Base-by-base conservation (phyloP, 2,329 filamentous ascomycete genomes). In the Penicillium freii region DNA sequence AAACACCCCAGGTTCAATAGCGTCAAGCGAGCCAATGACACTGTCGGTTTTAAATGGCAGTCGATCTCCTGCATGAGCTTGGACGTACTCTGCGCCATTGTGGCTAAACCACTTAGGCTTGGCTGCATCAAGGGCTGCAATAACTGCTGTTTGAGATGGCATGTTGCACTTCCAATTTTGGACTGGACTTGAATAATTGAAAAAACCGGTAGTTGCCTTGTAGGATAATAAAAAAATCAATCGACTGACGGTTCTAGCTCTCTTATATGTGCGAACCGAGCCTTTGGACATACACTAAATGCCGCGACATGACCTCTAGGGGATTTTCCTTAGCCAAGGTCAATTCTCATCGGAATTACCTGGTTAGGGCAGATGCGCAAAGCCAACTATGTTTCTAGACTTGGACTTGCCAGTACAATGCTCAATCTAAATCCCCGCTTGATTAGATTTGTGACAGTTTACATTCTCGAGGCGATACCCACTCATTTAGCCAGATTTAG, bases 21-120 rank as follows among this genome's bases (percentile, higher is more conserved):
- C 58, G 33, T 69, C 62, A 10, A 69, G 62, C 2, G 55, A 53
- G 13, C 54, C 52, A 11, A 67, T 59, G 21, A 66, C 59, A n/a
- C 52, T 52, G 38, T 62, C 34, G 1, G 63, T 59, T 33, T 62
- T 29, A 38, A 21, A 29, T 11, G 17, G 17, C 19, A 25, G 13
- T 21, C 2, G 25, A 54, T 40, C 13, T 29, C 27, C 19, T 31
- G 33, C 29, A 25, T 45, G 31, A 9, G 11, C 10, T 29, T 36
- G 50, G n/a, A 25, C 4, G 5, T 42, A 6, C 11, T 29, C 23
- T 21, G 19, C 33, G 38, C 7, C 27, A 6, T 27, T 46, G 13
- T 25, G 19, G 34, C 25, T 38, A 21, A 23, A 19, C 25, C 25
- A 27, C n/a, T 25, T 19, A 21, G 27, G 25, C 27, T 23, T 47